phyloP scores from a whole-genome alignment of 1,284 basidiomycete species.

The Wolfiporia cocos region DNA sequence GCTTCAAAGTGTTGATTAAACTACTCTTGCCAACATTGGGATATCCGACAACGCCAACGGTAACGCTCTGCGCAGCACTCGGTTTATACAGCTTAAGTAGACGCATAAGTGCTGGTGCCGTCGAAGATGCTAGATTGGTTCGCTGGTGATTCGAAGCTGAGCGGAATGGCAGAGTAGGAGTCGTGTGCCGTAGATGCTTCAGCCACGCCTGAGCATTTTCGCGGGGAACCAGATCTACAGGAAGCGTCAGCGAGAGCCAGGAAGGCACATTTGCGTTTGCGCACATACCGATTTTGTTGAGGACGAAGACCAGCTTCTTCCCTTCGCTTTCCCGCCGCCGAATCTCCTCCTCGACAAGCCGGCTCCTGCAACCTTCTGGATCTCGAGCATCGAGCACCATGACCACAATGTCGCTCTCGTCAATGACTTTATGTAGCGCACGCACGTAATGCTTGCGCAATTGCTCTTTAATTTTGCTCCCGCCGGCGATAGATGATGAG shows the following conservation, averaged over 20 bases:
- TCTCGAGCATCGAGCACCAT: constrained; percentile 88
- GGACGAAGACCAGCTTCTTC: constrained; percentile 83
- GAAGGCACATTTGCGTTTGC: no score
- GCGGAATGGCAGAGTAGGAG: constrained; percentile 92
- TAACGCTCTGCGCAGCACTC: constrained; percentile 65
- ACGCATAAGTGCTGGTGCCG: constrained; percentile 78
- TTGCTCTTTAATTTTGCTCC: constrained; percentile 58
- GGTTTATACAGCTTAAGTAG: constrained; percentile 91
- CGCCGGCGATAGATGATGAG: constrained; percentile 18
- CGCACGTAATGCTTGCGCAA: constrained; percentile 66
- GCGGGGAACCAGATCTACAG: constrained; percentile 80
- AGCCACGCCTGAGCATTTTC: constrained; percentile 91
- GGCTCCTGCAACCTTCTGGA: constrained; percentile 84
- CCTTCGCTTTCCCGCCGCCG: constrained; percentile 77
- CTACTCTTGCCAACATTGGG: constrained; percentile 98
- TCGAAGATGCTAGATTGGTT: constrained; percentile 68
- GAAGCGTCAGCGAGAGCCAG: constrained; percentile 2
- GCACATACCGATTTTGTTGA: constrained; percentile 87
- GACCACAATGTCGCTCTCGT: constrained; percentile 88
- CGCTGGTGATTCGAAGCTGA: constrained; percentile 82
- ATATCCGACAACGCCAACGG: constrained; percentile 93
- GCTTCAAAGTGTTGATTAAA: constrained; percentile 92
- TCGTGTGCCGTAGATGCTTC: constrained; percentile 83
- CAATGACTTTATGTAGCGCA: constrained; percentile 86
- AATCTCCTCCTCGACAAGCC: constrained; percentile 88